Evolutionary conservation across 1,284 basidiomycete genomes (phyloP).

Genomic region (Porphyrellus sp.): DNA sequence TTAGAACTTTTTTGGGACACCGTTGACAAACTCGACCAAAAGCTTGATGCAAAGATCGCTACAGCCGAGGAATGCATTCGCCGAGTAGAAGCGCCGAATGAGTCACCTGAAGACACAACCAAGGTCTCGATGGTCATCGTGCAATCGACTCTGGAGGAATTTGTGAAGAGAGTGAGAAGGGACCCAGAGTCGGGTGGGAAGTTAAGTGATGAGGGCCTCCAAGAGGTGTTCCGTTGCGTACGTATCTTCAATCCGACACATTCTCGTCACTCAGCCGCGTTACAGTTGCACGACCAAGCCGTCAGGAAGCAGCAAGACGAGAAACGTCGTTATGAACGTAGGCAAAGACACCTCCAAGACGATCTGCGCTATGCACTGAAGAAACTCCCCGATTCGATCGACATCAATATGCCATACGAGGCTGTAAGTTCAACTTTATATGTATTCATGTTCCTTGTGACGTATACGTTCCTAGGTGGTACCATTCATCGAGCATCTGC

Average conservation of each 20-base stretch:
- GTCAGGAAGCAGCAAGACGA: conserved; percentile 78
- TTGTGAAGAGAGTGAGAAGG: conserved; percentile 55
- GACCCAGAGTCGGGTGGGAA: conserved; percentile 47
- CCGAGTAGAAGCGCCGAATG: conserved; percentile 40
- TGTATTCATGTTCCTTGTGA: neutral
- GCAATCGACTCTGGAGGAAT: conserved; percentile 60
- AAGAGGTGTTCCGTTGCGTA: conserved; percentile 66
- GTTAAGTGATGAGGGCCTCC: conserved; percentile 53
- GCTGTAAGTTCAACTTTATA: conserved; percentile 48
- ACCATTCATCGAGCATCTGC: conserved; percentile 72
- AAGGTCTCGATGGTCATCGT: conserved; percentile 40
- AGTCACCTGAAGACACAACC: conserved; percentile 34
- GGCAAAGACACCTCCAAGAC: conserved; percentile 85
- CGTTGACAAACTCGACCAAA: conserved; percentile 84
- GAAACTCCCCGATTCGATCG: conserved; percentile 79
- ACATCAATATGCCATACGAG: conserved; percentile 73
- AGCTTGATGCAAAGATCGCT: conserved; percentile 74
- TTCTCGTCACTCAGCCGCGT: conserved; percentile 8
- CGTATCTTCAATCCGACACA: conserved; percentile 29
- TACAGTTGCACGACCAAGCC: conserved; percentile 68
- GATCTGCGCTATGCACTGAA: conserved; percentile 95
- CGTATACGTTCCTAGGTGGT: conserved; percentile 47
- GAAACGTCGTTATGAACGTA: conserved; percentile 76
- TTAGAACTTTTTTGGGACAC: conserved; percentile 96
- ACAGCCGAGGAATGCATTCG: conserved; percentile 60